Base-by-base conservation (phyloP, 139 green algal genomes). In the Tetradesmus obliquus region DNA sequence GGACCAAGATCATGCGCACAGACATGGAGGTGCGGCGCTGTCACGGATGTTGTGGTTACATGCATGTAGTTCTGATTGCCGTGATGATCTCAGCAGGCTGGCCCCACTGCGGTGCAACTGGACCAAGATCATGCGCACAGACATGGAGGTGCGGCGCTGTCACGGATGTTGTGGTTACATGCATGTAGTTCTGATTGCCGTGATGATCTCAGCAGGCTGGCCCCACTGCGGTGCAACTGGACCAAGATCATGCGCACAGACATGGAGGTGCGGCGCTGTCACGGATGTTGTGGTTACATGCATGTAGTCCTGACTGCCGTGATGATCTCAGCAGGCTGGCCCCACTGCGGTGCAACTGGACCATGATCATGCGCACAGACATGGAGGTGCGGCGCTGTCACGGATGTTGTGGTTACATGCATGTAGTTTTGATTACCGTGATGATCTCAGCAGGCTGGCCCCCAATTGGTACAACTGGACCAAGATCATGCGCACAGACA, bases 91-190 rank as follows among this genome's bases (percentile, higher is more conserved):
- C 20, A 94, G 95, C 45, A 88, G 92, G 12, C 93, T 99, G 81
- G 96, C 95, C 19, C 95, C 96, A 6, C 54, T 95, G 57, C 99
- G 97, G 97, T 91, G 97, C 22, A 96, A 96, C 86, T 96, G 94
- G 79, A 97, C 97, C 1, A 93, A 97, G 89, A 93, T 96, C 79
- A 93, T 97, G 66, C 92, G 96, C 10, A 86, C 92, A 53, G 95
- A 97, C 87, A 93, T 94, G 87, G 92, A 95, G 90, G 94, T 94
- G 80, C 51, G 84, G 71, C 24, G 71, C n/a, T 60, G 82, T 10
- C 79, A 5, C 45, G 8, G 13, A 24, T 45, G 13, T 15, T 5
- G 79, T 45, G 24, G 24, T 4, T 9, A 9, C 62, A 72, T 72
- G 62, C 62, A 12, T 72, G 62, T 72, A 12, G 9, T 72, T 20